Evolutionary conservation across 768 basidiomycete species (phyloP).

Genomic region (Daedalea quercina): DNA sequence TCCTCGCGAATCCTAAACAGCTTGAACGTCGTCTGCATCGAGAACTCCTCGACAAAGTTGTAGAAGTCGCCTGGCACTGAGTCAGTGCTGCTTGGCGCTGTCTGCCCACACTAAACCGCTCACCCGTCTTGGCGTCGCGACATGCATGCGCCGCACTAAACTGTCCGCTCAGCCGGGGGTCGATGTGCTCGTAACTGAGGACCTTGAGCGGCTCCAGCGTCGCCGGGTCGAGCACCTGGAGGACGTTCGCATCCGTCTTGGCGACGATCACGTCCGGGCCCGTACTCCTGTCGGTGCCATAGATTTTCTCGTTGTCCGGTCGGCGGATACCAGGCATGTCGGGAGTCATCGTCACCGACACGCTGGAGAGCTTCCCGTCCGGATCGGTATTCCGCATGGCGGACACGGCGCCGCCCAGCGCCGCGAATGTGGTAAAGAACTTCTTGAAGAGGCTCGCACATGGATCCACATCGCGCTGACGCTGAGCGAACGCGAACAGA

Average conservation of each 20-base stretch:
- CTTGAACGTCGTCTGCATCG: conserved; percentile 23
- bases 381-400: neutral
- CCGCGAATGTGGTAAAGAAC: conserved; percentile 17
- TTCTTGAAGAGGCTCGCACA: conserved; percentile 21
- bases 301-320: neutral
- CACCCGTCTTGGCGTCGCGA: conserved; percentile 23
- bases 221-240: conserved; percentile 29
- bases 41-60: conserved; percentile 28
- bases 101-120: neutral
- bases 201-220: conserved; percentile 31
- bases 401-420: neutral
- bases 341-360: conserved; percentile 16
- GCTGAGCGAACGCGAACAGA: conserved; percentile 15
- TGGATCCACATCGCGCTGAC: conserved; percentile 12
- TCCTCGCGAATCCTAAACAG: conserved; percentile 27
- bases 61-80: conserved; percentile 23
- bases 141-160: conserved; percentile 32
- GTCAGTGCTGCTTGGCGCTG: neutral
- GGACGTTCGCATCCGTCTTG: conserved; percentile 24
- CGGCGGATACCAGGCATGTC: conserved; percentile 14
- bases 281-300: neutral
- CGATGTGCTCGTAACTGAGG: conserved; percentile 21
- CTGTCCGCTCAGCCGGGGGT: conserved; percentile 26
- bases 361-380: conserved; percentile 3
- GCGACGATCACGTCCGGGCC: conserved; percentile 21